Evolutionary conservation across 371 early-diverging fungal species (phyloP), one percentile per base, ranked within the genome.

Genomic region (Mortierella sp.): DNA sequence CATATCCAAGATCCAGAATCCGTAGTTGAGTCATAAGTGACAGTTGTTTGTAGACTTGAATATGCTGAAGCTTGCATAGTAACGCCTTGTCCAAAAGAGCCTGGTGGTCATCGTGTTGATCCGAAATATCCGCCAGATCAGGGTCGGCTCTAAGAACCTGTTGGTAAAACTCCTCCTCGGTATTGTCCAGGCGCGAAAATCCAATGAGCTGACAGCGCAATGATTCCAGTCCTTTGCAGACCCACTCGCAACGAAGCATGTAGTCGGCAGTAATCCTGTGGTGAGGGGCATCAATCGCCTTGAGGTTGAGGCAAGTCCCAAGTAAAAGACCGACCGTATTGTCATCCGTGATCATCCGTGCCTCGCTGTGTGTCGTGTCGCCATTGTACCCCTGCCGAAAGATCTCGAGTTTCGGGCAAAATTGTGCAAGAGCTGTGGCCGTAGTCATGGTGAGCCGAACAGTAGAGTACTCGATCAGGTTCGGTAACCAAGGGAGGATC

Each of bases 161-260:
- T 21, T 57, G 55, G 42, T 77, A 77, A 28, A 77, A 14, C 9
- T 24, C 54, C 10, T 65, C 54, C 31, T 78, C 79, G n/a, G 21
- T 54, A 8, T 21, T 26, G 21, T n/a, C 58, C 54, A 78, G 28
- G 31, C 74, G 78, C 44, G 73, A 26, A 31, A 73, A n/a, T 50
- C 78, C 73, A 14, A 28, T 24, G 44, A 73, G 52, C 63, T 72
- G 65, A 44, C 73, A 73, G 47, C 78, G 55, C 9, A 78, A 44
- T 34, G 47, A 63, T 73, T 78, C 78, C 26, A 78, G 42, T 8
- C 78, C 68, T 44, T 65, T 68, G 8, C 74, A 78, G 47, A 50
- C 73, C 68, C 74, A 78, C 21, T 73, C 14, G 19, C n/a, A 26
- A 34, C 21, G 28, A 45, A 28, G 9, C 47, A 77, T 24, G 8